phyloP scores from a whole-genome alignment of 768 basidiomycete genomes.

The Lentinus tigrinus region DNA sequence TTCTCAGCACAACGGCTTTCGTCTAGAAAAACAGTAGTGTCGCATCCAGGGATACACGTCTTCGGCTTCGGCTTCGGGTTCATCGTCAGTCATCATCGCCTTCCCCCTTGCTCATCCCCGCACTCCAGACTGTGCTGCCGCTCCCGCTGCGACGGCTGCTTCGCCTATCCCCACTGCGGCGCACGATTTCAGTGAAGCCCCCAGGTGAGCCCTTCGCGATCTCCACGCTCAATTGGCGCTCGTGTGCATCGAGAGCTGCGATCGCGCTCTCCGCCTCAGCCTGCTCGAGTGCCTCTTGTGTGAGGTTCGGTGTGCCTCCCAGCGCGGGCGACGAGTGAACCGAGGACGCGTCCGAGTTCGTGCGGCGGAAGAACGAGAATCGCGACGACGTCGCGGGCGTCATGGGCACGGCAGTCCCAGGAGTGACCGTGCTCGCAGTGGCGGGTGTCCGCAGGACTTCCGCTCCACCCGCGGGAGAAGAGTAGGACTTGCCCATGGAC shows the following conservation, averaged over 20 bases:
- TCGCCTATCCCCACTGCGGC: conserved; percentile 52
- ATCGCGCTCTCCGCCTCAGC: conserved; percentile 76
- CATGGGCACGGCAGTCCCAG: conserved; percentile 27
- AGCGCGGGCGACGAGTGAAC: conserved; percentile 39
- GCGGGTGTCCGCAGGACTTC: conserved; percentile 8
- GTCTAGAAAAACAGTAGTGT: conserved; percentile 8
- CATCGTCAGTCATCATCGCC: conserved; percentile 33
- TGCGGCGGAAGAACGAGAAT: conserved; percentile 70
- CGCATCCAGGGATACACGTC: conserved; percentile 8
- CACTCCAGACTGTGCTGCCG: conserved; percentile 84
- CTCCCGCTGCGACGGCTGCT: conserved; percentile 59
- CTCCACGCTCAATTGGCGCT: conserved; percentile 68
- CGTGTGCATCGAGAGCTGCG: conserved; percentile 77
- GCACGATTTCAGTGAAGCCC: conserved; percentile 78
- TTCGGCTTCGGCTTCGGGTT: neutral
- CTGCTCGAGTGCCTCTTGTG: conserved; percentile 74
- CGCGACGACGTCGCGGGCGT: conserved; percentile 40
- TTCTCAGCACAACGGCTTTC: neutral
- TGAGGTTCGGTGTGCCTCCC: conserved; percentile 44
- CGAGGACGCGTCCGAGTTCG: conserved; percentile 51
- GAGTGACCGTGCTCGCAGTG: conserved; percentile 24
- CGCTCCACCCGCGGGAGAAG: conserved; percentile 31
- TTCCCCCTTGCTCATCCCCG: conserved; percentile 69
- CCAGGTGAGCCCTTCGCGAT: conserved; percentile 70
- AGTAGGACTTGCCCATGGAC: conserved; percentile 40